A percentile compares a stretch with the other conserved stretches of the same genome.
These are phyloP conservation scores for Russula sp. DNA, from an alignment of 768 basidiomycete genomes.

Conservation along the genomic window DNA sequence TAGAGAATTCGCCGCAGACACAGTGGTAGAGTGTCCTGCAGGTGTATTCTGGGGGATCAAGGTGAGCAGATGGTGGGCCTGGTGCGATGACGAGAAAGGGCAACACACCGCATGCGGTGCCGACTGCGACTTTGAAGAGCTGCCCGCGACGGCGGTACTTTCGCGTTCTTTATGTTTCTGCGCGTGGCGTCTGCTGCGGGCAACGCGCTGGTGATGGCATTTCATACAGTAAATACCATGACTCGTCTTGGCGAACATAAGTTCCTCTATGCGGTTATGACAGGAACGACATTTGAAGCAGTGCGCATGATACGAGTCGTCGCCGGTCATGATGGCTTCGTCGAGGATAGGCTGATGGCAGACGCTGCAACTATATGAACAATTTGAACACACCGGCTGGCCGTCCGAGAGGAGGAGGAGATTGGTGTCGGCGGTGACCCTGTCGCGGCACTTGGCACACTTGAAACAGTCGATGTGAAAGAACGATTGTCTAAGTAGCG, in stretches of 20 bases:
- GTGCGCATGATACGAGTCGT: slow-evolving; percentile 96
- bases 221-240: slow-evolving; percentile 99
- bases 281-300: slow-evolving; percentile 99
- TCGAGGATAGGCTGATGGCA: slow-evolving; percentile 93
- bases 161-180: slow-evolving; percentile 71
- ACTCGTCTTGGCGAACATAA: slow-evolving; percentile 96
- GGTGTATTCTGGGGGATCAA: neutral
- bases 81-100: neutral
- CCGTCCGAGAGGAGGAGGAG: slow-evolving; percentile 95
- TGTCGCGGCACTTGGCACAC: slow-evolving; percentile 90
- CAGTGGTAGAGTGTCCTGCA: neutral
- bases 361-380: slow-evolving; percentile 93
- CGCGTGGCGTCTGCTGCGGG: slow-evolving; percentile 81
- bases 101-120: slow-evolving; percentile 30
- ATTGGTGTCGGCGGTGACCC: slow-evolving; percentile 95
- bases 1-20: neutral
- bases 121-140: slow-evolving; percentile 29
- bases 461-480: slow-evolving; percentile 96
- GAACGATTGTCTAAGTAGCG: slow-evolving; percentile 70
- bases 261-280: slow-evolving; percentile 89
- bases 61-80: neutral
- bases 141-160: slow-evolving; percentile 38
- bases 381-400: slow-evolving; percentile 90
- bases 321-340: slow-evolving; percentile 99
- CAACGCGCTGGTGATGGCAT: slow-evolving; percentile 97